Base-by-base conservation (phyloP, 805 yeast genomes). In the Peterozyma toletana region DNA sequence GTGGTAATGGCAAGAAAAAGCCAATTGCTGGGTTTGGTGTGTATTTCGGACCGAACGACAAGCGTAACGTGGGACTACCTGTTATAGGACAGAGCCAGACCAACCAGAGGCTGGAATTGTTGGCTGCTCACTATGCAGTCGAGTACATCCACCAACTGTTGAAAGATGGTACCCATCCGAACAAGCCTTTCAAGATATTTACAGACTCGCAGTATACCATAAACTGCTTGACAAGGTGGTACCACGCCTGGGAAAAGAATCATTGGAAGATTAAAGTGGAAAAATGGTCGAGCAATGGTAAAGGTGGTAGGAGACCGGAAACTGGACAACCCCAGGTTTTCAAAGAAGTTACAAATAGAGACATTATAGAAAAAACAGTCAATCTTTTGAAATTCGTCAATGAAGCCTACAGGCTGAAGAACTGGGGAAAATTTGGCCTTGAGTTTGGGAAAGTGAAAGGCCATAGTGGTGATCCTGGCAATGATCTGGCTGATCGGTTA, bases 41-140 rank as follows among this genome's bases (percentile, higher is more conserved):
- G 0, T 87, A 65, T 57, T 86, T 73, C 57, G 90, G 88, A 0
- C 63, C 51, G 0, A 54, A 59, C 33, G 83, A 80, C 53, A 46
- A 68, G 2, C 59, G 83, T 38, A 85, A 84, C 56, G 63, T 68
- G 9, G 67, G 82, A 0, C 77, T 68, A 5, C 76, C 82, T 0
- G 64, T 87, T 21, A 36, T n/a, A 2, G 70, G 66, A 2, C 59
- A 57, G 2, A 54, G 54, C 3, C 88, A 81, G 31, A 86, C 96
- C 1, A 89, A 88, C 53, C 89, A 86, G 50, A 63, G 86, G 35
- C 93, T 95, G 1, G 97, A 90, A 60, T 70, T 89, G 10, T 58
- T 65, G 11, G 96, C 95, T 0, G 70, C 85, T 15, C 55, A 63
- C 5, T 67, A 67, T 31, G 95, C 93, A 0, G 55, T 85, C 46